Conservation (phyloP, 2,329 filamentous ascomycete genomes). For the Cladosporium sp. region DNA sequence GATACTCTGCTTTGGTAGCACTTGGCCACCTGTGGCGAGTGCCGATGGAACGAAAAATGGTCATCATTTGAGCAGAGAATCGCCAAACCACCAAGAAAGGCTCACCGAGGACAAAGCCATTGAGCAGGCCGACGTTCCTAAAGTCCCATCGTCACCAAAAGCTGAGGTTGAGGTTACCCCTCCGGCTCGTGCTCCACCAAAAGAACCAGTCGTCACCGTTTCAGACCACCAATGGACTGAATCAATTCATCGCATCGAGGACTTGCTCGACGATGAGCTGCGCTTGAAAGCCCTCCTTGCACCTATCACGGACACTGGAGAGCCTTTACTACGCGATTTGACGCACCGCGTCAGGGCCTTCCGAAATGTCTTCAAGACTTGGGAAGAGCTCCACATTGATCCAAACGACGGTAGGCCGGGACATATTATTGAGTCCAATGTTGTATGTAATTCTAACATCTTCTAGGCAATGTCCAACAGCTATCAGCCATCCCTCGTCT, state of each 20-base stretch:
- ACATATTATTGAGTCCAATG: background rate
- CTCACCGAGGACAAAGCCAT: background rate
- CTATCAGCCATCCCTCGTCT: conserved; percentile 23
- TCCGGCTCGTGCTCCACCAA: background rate
- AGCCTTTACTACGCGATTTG: conserved; percentile 25
- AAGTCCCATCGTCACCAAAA: background rate
- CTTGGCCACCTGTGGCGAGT: conserved; percentile 14
- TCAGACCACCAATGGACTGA: background rate
- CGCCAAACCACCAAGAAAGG: background rate
- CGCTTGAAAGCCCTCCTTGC: conserved; percentile 24
- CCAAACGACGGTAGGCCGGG: background rate
- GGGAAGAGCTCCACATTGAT: conserved; percentile 25
- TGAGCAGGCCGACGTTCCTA: background rate
- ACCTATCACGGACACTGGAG: conserved; percentile 24
- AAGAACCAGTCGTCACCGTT: background rate
- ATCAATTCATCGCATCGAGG: conserved; percentile 16
- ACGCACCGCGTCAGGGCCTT: conserved; percentile 24
- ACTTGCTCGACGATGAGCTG: conserved; percentile 20
- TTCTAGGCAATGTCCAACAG: conserved; percentile 4
- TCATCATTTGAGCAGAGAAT: background rate
- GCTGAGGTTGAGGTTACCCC: background rate
- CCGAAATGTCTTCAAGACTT: conserved; percentile 23
- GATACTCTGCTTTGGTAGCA: conserved; percentile 8
- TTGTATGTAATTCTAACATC: background rate
- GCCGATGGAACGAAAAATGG: background rate